Percentiles rank a stretch among this genome's conserved stretches.
These are phyloP conservation scores for Castanea crenata DNA, from an alignment of 306 rosid genomes.

Conservation along the genomic window DNA sequence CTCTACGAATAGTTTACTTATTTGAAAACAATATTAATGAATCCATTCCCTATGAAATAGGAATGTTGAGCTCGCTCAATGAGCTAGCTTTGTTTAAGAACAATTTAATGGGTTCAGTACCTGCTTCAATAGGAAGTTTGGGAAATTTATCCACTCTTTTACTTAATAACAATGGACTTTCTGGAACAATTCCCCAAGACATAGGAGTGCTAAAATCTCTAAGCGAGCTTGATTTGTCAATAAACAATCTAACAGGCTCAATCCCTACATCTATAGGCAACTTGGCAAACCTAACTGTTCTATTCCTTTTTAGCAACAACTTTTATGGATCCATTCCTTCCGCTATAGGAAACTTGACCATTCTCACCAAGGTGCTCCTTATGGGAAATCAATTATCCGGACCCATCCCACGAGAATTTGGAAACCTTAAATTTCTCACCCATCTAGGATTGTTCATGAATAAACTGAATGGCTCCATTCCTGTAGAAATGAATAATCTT, in stretches of 20 bases:
- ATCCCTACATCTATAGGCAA: constrained; percentile 21
- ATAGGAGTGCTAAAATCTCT: constrained; percentile 5
- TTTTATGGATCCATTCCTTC: constrained; percentile 17
- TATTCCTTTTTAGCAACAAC: background rate
- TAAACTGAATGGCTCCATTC: constrained; percentile 9
- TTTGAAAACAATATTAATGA: background rate
- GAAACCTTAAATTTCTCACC: background rate
- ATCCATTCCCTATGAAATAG: too few species aligned
- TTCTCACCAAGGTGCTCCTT: too few species aligned
- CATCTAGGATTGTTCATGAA: background rate
- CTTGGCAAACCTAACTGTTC: background rate
- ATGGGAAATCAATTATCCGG: too few species aligned
- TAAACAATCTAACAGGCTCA: constrained; percentile 6
- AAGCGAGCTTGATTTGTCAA: background rate
- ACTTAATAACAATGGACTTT: too few species aligned
- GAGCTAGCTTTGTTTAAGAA: too few species aligned
- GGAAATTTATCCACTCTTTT: too few species aligned
- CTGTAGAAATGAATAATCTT: background rate
- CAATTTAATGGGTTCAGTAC: too few species aligned
- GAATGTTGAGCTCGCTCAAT: too few species aligned
- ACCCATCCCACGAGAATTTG: too few species aligned
- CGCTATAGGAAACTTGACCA: constrained; percentile 17
- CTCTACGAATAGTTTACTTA: constrained; percentile 3
- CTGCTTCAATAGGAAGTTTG: too few species aligned
- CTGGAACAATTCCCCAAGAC: background rate